A percentile compares a stretch with the other conserved stretches of the same genome.
phyloP scores from a whole-genome alignment of 495 filamentous ascomycete species.

The Sabuloglossum arenarium region DNA sequence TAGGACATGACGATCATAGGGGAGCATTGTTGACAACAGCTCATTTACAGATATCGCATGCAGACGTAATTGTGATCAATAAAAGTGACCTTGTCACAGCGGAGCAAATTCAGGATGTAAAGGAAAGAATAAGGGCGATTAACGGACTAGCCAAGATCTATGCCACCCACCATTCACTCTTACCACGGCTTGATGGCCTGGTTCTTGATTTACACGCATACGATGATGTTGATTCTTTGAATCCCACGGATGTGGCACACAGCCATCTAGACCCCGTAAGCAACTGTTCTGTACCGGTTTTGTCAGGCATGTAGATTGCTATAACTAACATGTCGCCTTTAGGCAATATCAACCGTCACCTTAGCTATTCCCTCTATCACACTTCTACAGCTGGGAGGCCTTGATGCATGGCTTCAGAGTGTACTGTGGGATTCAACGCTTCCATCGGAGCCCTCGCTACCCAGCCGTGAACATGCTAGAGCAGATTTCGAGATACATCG shows the following conservation, averaged over 20 bases:
- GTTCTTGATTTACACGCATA: slow-evolving; percentile 87
- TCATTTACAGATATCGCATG: slow-evolving; percentile 89
- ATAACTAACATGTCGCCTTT: not conserved
- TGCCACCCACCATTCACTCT: slow-evolving; percentile 53
- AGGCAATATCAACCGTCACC: slow-evolving; percentile 79
- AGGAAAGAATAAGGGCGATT: slow-evolving; percentile 52
- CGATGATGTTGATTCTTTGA: slow-evolving; percentile 44
- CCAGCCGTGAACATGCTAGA: not conserved
- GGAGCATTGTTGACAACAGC: slow-evolving; percentile 66
- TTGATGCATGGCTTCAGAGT: slow-evolving; percentile 70
- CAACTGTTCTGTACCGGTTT: not conserved
- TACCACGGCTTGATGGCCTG: slow-evolving; percentile 65
- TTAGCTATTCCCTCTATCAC: slow-evolving; percentile 37
- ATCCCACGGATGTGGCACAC: slow-evolving; percentile 16
- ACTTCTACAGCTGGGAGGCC: slow-evolving; percentile 26
- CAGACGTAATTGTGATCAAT: slow-evolving; percentile 89
- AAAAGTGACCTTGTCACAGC: slow-evolving; percentile 74
- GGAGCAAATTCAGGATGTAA: slow-evolving; percentile 41
- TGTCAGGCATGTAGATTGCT: not conserved
- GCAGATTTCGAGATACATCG: slow-evolving; percentile 54
- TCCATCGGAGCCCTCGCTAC: slow-evolving; percentile 18
- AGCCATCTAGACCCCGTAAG: slow-evolving; percentile 68
- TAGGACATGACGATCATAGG: slow-evolving; percentile 28
- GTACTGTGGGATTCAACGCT: slow-evolving; percentile 64
- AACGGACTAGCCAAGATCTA: slow-evolving; percentile 79